Conservation (phyloP, 257 asterid genomes). For the Solanum gracilifrons region DNA sequence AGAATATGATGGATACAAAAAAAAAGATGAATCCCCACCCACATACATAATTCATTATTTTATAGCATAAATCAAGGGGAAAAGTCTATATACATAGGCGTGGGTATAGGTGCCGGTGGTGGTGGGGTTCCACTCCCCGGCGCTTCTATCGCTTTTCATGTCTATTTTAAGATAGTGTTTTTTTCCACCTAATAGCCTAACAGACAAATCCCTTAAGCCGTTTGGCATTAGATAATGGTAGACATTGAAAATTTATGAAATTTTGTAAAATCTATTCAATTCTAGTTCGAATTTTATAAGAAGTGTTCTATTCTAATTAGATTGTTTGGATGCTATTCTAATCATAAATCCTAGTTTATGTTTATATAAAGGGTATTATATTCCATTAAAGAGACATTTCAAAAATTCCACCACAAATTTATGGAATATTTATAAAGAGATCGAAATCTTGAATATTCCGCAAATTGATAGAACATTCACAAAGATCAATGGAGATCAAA, state of each 20-base stretch:
- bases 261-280: too few relatives aligned
- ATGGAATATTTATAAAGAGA: too few relatives aligned
- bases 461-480: not conserved
- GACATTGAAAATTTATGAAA: too few relatives aligned
- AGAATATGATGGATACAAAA: not conserved
- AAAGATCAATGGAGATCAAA: too few relatives aligned
- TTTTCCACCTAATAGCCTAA: not conserved
- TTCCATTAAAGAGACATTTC: too few relatives aligned
- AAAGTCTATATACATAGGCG: not conserved
- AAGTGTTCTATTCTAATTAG: rapidly evolving
- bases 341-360: too few relatives aligned
- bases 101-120: conserved; percentile 4
- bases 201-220: not conserved
- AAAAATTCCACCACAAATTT: too few relatives aligned
- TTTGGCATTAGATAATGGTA: too few relatives aligned
- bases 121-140: conserved; percentile 19
- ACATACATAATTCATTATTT: not conserved
- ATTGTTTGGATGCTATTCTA: too few relatives aligned
- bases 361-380: too few relatives aligned
- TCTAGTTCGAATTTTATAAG: rapidly evolving
- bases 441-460: not conserved
- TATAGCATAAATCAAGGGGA: not conserved
- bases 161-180: not conserved
- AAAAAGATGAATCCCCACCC: not conserved
- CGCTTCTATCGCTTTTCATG: conserved; percentile 1